Conservation (phyloP, 2,329 filamentous ascomycete genomes). For the Magnaporthales sp. region DNA sequence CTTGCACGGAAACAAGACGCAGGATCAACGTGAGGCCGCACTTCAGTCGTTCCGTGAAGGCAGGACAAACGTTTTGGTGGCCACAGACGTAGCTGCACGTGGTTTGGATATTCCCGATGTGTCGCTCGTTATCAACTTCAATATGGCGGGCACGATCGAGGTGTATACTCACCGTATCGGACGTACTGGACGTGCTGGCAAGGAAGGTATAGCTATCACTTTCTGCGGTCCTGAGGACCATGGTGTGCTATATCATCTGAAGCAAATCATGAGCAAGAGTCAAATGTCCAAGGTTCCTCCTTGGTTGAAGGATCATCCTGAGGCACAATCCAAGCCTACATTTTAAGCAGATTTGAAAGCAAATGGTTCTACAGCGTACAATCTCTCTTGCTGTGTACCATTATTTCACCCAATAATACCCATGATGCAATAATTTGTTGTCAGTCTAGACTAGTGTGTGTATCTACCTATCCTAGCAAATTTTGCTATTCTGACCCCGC, state of each 20-base stretch:
- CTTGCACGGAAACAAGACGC: constrained; percentile 90
- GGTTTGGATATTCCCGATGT: constrained; percentile 98
- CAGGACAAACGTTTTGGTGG: constrained; percentile 78
- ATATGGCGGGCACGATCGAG: constrained; percentile 92
- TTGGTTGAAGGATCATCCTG: constrained; percentile 80
- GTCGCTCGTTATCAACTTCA: constrained; percentile 93
- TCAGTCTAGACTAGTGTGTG: too few relatives aligned
- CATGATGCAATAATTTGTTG: background rate
- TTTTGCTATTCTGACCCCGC: background rate
- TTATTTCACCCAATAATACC: background rate
- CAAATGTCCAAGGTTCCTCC: constrained; percentile 83
- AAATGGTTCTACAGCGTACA: background rate
- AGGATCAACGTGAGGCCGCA: constrained; percentile 94
- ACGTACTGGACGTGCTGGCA: constrained; percentile 93
- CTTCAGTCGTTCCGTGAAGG: constrained; percentile 77
- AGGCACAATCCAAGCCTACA: constrained; percentile 73
- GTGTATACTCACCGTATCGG: constrained; percentile 95
- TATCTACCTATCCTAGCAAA: too few relatives aligned
- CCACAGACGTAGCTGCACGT: constrained; percentile 89
- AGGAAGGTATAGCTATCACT: constrained; percentile 91
- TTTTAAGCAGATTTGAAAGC: constrained; percentile 11
- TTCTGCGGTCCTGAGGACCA: constrained; percentile 87
- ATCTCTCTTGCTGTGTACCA: background rate
- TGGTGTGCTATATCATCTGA: constrained; percentile 88
- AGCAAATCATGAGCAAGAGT: constrained; percentile 91